Evolutionary conservation across 1,284 basidiomycete genomes (phyloP), one percentile per base, ranked within the genome.

Genomic region (Irpex rosettiformis): DNA sequence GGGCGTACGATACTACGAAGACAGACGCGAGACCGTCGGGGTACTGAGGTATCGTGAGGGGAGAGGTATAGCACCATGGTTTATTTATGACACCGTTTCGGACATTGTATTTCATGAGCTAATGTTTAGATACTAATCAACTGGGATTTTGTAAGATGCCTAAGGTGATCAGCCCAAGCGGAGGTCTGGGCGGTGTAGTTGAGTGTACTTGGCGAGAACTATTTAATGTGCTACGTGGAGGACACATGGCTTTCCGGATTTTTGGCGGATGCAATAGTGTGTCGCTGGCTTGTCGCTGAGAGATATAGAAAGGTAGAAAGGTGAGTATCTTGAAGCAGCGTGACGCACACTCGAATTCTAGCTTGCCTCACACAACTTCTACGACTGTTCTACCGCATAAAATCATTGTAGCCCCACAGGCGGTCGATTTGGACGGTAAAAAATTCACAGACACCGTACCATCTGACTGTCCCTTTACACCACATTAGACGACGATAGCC

Each of bases 1-100:
- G 93, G 61, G 92, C 93, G 29, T 96, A 96, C 71, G 94, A 96
- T 73, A 96, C 94, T 40, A 91, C 89, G 48, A 84, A 89, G 67
- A 81, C 84, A 58, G 74, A 82, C 65, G 79, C 81, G 55, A 79
- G 84, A 65, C 91, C 90, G 4, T 81, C 86, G 55, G 90, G 90
- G 51, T 91, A 91, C 70, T 90, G 33, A 40, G 33, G 33, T 40
- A n/a, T 40, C n/a, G 33, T 37, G 33, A 40, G 33, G 11, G 33
- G 11, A n/a, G 33, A 40, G 33, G 10, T 40, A n/a, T n/a, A 67
- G 68, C n/a, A 24, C 4, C 25, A 25, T 51, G 48, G 18, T 47
- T 51, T 51, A 51, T 51, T 51, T 51, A 51, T 51, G 48, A 51
- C 48, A 29, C n/a, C 33, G 27, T 29, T 25, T 51, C 7, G 16